Evolutionary conservation across 2,329 filamentous ascomycete species (phyloP).

Genomic region (Hymenoscyphus repandus): DNA sequence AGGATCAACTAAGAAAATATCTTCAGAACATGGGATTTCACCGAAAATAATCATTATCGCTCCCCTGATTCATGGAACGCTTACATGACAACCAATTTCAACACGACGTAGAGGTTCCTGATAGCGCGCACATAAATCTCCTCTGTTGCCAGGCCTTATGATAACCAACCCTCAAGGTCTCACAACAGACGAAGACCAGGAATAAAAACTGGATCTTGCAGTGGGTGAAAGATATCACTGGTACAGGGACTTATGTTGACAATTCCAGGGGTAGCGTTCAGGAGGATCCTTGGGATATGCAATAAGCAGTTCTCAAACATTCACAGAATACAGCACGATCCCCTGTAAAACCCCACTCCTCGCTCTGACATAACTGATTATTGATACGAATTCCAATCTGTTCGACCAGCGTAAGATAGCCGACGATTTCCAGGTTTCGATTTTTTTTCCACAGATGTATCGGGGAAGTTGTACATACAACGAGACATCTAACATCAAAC

Average conservation of each 20-base stretch:
- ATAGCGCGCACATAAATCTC: too few relatives aligned
- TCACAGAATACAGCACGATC: neutral
- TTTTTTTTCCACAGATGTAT: constrained; percentile 1
- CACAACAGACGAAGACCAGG: too few relatives aligned
- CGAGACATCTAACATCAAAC: too few relatives aligned
- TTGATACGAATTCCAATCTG: neutral
- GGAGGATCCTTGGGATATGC: constrained; percentile 2
- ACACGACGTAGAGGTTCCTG: too few relatives aligned
- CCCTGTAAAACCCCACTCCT: neutral
- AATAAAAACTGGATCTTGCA: too few relatives aligned
- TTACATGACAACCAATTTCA: too few relatives aligned
- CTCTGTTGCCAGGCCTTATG: too few relatives aligned
- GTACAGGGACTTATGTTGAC: neutral
- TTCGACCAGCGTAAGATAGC: constrained; percentile 1
- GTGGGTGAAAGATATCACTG: neutral
- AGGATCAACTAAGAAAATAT: too few relatives aligned
- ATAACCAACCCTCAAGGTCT: too few relatives aligned
- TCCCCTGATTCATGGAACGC: too few relatives aligned
- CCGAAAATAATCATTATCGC: too few relatives aligned
- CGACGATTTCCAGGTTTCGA: constrained; percentile 1
- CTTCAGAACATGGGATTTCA: too few relatives aligned
- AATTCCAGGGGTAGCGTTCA: neutral
- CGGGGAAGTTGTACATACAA: neutral
- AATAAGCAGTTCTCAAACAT: constrained; percentile 4
- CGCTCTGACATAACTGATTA: constrained; percentile 1